Base-by-base conservation (phyloP, 805 yeast species). In the Ogataea pilisensis region DNA sequence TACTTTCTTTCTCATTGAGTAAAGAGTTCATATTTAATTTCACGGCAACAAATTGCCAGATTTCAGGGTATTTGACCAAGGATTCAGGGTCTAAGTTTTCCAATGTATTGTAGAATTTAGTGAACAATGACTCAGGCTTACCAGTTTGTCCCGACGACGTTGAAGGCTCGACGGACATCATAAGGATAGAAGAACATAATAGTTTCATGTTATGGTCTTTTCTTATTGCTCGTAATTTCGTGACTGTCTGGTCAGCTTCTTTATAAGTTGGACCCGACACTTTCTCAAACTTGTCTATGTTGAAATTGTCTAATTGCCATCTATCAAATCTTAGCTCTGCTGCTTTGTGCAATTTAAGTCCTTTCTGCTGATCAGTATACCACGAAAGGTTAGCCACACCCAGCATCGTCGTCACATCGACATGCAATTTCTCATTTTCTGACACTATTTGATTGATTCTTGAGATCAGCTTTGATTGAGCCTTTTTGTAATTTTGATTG, bases 291-390 rank as follows among this genome's bases (percentile, higher is more conserved):
- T 59, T 60, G 17, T 53, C 60, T n/a, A 61, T 53, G 37, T 61
- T 56, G 35, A 61, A 60, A 22, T 54, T 52, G 29, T 58, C 55
- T 8, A 61, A 39, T 39, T 58, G 57, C 65, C 65, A 61, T 34
- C 49, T 52, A 37, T 61, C 61, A 38, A 61, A 61, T 36, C 54
- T 51, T 20, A 43, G 49, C 35, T 60, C 57, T 3, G 65, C 65
- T 18, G 53, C 50, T 37, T 56, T 51, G 31, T 53, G 56, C 31
- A 57, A 38, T 14, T 41, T 45, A 31, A 43, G 49, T 2, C 63
- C 44, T 35, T 60, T 60, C 8, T 43, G 38, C 6, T 45, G 52
- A 40, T 54, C 45, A 18, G 33, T 45, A 36, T 46, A 52, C 36
- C 44, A 60, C 7, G 61, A 41, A 12, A 55, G 32, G 22, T 57